phyloP scores from a whole-genome alignment of 345 rosid species.

The Sisymbrium altissimum region DNA sequence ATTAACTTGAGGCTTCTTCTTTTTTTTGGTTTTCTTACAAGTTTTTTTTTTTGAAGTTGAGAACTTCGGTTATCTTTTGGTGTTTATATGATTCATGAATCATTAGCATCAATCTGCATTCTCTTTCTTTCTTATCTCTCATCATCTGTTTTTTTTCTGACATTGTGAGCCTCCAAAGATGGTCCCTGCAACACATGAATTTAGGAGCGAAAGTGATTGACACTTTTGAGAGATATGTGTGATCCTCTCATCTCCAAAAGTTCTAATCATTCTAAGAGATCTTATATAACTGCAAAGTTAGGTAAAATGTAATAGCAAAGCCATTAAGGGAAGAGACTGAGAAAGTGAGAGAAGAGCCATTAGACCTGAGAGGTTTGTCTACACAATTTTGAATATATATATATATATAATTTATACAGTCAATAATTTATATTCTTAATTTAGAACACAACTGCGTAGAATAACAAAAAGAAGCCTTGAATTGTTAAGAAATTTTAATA shows the following conservation, averaged over 20 bases:
- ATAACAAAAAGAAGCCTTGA: not conserved
- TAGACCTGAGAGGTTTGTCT: not conserved
- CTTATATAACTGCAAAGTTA: not conserved
- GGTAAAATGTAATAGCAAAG: not conserved
- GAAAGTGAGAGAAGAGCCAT: not conserved
- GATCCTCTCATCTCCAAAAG: conserved; percentile 1
- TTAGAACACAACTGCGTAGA: not conserved
- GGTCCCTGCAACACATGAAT: not conserved
- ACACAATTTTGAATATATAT: not conserved
- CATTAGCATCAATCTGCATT: not conserved
- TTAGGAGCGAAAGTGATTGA: not conserved
- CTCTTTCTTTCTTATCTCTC: not conserved
- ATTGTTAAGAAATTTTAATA: not conserved
- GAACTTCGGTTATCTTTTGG: not conserved
- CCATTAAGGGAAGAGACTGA: not conserved
- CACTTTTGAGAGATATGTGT: not conserved
- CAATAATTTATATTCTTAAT: not conserved
- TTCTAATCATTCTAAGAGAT: not conserved
- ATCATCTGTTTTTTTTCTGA: not conserved
- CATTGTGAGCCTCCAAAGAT: not conserved
- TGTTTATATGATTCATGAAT: conserved; percentile 10
- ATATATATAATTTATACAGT: not conserved
- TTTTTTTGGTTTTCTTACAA: not conserved
- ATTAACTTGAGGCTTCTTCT: not conserved
- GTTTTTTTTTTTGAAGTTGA: not conserved